phyloP scores from a whole-genome alignment of 2,329 filamentous ascomycete species.

The Exophiala phaeomuriformis region DNA sequence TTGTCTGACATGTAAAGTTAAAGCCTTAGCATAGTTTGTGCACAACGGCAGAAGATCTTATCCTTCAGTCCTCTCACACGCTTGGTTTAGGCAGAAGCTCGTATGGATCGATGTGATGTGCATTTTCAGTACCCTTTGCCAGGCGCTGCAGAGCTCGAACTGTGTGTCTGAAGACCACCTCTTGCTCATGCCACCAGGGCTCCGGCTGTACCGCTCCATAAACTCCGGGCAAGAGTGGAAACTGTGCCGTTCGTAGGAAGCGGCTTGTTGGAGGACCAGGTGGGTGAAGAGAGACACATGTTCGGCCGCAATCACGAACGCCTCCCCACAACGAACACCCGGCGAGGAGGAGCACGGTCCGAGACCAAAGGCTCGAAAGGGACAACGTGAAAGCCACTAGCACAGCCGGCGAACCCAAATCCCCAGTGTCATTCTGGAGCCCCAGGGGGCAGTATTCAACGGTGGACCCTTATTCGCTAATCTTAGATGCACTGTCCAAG shows the following conservation, averaged over 20 bases:
- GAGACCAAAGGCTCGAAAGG: neutral
- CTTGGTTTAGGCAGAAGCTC: too few species aligned
- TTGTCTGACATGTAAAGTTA: too few species aligned
- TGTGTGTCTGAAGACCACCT: too few species aligned
- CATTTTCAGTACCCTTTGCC: too few species aligned
- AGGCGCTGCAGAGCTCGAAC: too few species aligned
- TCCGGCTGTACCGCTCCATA: too few species aligned
- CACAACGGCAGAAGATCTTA: too few species aligned
- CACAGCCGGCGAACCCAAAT: neutral
- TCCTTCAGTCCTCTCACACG: too few species aligned
- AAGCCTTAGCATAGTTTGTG: too few species aligned
- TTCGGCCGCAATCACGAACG: neutral
- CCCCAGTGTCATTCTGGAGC: neutral
- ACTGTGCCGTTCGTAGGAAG: neutral
- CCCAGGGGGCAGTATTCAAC: neutral
- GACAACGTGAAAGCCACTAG: neutral
- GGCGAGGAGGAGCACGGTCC: neutral
- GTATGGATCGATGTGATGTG: too few species aligned
- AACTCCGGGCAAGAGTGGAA: neutral
- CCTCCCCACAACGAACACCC: neutral
- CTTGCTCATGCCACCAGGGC: too few species aligned
- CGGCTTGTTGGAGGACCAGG: neutral
- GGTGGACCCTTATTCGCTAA: constrained; percentile 15
- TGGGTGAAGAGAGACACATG: neutral
- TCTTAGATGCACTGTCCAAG: constrained; percentile 8